Conservation (phyloP, 1,284 basidiomycete species). For the Pseudozyma sp. region DNA sequence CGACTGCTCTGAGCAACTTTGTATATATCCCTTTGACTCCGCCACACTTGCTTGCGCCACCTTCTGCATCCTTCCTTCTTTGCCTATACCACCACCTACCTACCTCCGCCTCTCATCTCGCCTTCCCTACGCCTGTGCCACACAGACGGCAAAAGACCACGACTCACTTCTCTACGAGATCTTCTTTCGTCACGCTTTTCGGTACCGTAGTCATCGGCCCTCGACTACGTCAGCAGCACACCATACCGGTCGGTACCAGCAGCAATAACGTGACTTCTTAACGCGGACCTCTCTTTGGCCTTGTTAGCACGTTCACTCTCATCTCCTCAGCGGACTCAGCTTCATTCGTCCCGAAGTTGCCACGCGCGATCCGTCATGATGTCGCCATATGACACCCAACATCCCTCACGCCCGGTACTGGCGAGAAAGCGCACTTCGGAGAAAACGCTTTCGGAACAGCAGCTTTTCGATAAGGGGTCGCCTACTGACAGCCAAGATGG, state of each 20-base stretch:
- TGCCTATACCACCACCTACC: background rate
- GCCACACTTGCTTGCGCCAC: background rate
- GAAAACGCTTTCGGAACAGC: constrained; percentile 5
- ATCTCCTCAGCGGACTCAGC: no score
- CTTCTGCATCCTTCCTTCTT: background rate
- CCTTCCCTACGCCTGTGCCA: no score
- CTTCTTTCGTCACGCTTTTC: no score
- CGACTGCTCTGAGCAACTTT: constrained; percentile 11
- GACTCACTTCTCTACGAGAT: no score
- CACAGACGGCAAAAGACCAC: no score
- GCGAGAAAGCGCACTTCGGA: constrained; percentile 41
- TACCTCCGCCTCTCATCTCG: background rate
- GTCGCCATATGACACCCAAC: constrained; percentile 26
- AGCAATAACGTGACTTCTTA: no score
- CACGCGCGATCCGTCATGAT: constrained; percentile 6
- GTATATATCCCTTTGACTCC: constrained; percentile 29
- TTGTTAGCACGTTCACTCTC: no score
- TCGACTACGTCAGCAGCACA: no score
- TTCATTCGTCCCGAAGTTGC: no score
- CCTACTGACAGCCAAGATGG: constrained; percentile 39
- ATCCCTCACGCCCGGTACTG: constrained; percentile 33
- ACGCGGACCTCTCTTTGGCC: no score
- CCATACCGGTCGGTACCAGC: no score
- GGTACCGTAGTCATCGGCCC: no score
- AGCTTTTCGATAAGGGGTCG: constrained; percentile 13